phyloP scores from a whole-genome alignment of 2,329 filamentous ascomycete species.

The Clarireedia homoeocarpa region DNA sequence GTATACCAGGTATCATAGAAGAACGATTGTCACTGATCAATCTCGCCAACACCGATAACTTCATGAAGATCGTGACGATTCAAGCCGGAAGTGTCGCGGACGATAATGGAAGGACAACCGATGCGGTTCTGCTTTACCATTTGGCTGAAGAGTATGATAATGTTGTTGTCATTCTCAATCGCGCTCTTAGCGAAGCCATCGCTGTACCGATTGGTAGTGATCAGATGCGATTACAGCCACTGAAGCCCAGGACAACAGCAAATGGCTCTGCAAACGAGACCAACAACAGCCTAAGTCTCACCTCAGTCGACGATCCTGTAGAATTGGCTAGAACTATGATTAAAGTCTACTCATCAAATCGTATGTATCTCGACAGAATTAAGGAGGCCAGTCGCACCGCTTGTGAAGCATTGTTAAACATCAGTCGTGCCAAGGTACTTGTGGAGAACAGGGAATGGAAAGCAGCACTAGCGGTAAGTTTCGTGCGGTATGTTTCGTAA shows the following conservation, averaged over 20 bases:
- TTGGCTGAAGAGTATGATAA: conserved; percentile 91
- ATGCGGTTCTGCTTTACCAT: conserved; percentile 91
- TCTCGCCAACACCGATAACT: conserved; percentile 70
- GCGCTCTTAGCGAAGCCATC: conserved; percentile 82
- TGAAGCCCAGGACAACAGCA: conserved; percentile 32
- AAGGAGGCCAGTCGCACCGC: conserved; percentile 48
- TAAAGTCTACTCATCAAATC: conserved; percentile 51
- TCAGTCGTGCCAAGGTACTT: conserved; percentile 51
- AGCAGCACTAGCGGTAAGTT: conserved; percentile 56
- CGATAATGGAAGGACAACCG: conserved; percentile 85
- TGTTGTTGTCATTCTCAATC: conserved; percentile 84
- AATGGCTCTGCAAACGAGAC: conserved; percentile 9
- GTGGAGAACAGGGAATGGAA: conserved; percentile 53
- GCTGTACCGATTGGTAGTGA: conserved; percentile 79
- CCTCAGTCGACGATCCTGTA: conserved; percentile 59
- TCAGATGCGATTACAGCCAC: conserved; percentile 57
- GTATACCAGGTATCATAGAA: conserved; percentile 82
- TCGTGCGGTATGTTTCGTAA: not conserved
- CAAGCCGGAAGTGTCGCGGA: conserved; percentile 90
- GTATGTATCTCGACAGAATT: conserved; percentile 53
- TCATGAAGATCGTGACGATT: conserved; percentile 84
- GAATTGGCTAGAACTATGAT: conserved; percentile 56
- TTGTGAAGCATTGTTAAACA: conserved; percentile 49
- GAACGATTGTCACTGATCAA: conserved; percentile 75
- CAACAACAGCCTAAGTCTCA: conserved; percentile 49